Evolutionary conservation across 2,329 filamentous ascomycete species (phyloP), one percentile per base, ranked within the genome.

Genomic region (Fusarium napiforme): DNA sequence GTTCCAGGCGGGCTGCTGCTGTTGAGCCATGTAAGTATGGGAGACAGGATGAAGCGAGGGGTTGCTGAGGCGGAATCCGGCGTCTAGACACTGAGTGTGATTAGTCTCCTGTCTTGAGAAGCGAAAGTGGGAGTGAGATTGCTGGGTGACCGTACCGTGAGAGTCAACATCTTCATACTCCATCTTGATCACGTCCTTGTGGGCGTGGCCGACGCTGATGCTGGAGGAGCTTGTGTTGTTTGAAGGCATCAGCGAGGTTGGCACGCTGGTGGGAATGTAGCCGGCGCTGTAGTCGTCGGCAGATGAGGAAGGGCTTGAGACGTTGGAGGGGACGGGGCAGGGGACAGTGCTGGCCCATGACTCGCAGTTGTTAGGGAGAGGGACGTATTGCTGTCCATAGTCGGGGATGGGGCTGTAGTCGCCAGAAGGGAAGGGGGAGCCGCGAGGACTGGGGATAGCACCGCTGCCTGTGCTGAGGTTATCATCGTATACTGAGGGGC

Each of bases 261-360:
- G 85, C 26, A 86, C 83, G 71, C 85, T 87, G 30, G 85, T 86
- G 14, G 86, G 84, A 67, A 87, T 85, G 77, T 87, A 88, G 69
- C 75, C 80, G 34, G 76, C 71, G 60, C 76, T 78, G 76, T 86
- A 87, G 56, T 88, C 86, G 56, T 87, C 85, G 49, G 81, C 83
- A 4, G 86, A 87, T 5, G 87, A 88, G 7, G 85, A 84, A 23
- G 87, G 87, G 76, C 86, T 88, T 26, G 87, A 87, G 16, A 86
- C 86, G 56, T 83, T 86, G 55, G 86, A 87, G 21, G 85, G 80
- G 26, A 87, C 79, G 42, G 85, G 82, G 59, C 83, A 83, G 30
- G 85, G 80, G 12, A 87, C 80, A 19, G 82, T 80, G 49, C 83
- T 79, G 18, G 85, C 81, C 86, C 86, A 88, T 30, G 83, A 79